Base-by-base conservation (phyloP, 2,329 filamentous ascomycete species). In the Ophiostoma ulmi region DNA sequence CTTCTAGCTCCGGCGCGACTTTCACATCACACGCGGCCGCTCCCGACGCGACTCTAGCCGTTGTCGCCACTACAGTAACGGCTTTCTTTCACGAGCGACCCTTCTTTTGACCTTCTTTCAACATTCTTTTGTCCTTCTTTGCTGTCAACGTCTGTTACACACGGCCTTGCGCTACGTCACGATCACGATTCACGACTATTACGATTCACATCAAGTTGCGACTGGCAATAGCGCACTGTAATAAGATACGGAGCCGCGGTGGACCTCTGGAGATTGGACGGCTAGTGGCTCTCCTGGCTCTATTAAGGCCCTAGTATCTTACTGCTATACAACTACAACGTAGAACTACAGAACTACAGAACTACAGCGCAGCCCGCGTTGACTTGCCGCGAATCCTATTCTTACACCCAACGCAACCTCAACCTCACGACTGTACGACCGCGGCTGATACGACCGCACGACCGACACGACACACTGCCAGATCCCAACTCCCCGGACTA, bases 31-130 rank as follows among this genome's bases (percentile, higher is more conserved):
- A 48, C 20, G 48, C 65, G 65, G 65, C 65, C 65, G 65, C 65
- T 67, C 65, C 65, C 65, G 65, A 48, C 65, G 65, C 65, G 65
- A 65, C 36, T 65, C 20, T 10, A n/a, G 20, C 35, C 20, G 63
- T 10, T 31, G 13, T 65, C 20, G 63, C 63, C 63, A 64, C 61
- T 31, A 17, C 52, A 22, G 20, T 26, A 58, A 64, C 26, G 31
- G 31, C 31, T 31, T 31, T 41, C 64, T 66, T 44, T 41, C 36
- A 31, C 31, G 31, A 26, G 36, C 63, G 63, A 35, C 58, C 58
- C 58, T 17, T 63, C 2, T 20, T 35, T 35, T 26, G 8, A 11
- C 52, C 52, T 26, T 58, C 26, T 26, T 26, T 26, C 2, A 2
- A 26, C 26, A 1, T 26, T 26, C 26, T 26, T 26, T 26, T 26